Evolutionary conservation across 768 basidiomycete species (phyloP).

Genomic region (Tricholomella constricta): DNA sequence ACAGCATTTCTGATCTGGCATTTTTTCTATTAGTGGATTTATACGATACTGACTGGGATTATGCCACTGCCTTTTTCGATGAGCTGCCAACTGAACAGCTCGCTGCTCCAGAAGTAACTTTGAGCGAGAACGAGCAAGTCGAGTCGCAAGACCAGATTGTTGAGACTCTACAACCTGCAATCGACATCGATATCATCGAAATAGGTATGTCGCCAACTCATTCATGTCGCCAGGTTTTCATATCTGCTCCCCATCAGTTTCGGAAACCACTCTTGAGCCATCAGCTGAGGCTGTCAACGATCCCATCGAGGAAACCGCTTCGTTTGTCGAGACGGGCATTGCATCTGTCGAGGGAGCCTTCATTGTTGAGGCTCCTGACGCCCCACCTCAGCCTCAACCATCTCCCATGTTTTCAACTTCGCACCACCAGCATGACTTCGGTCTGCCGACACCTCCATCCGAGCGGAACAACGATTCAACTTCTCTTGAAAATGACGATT

Average conservation of each 20-base stretch:
- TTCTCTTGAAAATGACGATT: slow-evolving; percentile 10
- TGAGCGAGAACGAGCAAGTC: background rate
- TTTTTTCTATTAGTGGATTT: background rate
- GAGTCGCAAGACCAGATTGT: background rate
- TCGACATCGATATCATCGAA: background rate
- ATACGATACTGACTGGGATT: slow-evolving; percentile 30
- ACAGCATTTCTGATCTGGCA: background rate
- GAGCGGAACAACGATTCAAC: slow-evolving; percentile 9
- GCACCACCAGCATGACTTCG: background rate
- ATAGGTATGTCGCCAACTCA: background rate
- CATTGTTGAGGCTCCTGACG: background rate
- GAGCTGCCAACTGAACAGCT: slow-evolving; percentile 21
- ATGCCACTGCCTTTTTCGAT: slow-evolving; percentile 32
- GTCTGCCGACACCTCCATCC: slow-evolving; percentile 25
- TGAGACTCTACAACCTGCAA: background rate
- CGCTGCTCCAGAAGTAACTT: background rate
- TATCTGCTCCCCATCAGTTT: background rate
- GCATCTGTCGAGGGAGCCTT: background rate
- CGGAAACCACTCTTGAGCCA: background rate
- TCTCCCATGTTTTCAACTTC: background rate
- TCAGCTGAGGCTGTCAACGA: background rate
- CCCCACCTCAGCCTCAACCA: background rate
- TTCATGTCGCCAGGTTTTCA: background rate
- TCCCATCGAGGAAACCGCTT: background rate
- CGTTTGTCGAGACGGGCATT: background rate